phyloP scores from a whole-genome alignment of 495 filamentous ascomycete species.

The Platismatia glauca region DNA sequence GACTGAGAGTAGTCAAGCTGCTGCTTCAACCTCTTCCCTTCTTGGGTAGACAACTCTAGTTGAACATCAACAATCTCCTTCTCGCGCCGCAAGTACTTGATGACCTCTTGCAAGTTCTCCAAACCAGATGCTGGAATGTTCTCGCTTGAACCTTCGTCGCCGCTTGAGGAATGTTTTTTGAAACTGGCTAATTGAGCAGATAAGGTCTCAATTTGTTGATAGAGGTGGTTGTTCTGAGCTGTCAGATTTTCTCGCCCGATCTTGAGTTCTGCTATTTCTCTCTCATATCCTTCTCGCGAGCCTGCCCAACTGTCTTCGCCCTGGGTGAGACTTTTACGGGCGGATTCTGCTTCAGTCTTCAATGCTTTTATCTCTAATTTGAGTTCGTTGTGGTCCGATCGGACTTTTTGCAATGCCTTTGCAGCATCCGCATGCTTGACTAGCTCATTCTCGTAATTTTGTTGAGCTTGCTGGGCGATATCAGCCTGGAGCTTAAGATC shows the following conservation, averaged over 20 bases:
- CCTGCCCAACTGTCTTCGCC: slow-evolving; percentile 84
- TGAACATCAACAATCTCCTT: slow-evolving; percentile 97
- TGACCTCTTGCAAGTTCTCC: slow-evolving; percentile 77
- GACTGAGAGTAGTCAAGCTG: slow-evolving; percentile 78
- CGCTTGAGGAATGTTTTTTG: slow-evolving; percentile 53
- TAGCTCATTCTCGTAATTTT: slow-evolving; percentile 88
- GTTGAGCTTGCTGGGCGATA: slow-evolving; percentile 85
- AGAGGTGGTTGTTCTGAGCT: slow-evolving; percentile 78
- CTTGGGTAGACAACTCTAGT: slow-evolving; percentile 77
- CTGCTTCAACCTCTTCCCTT: slow-evolving; percentile 76
- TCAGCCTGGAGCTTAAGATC: slow-evolving; percentile 87
- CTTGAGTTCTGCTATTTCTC: slow-evolving; percentile 70
- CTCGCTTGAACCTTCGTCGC: slow-evolving; percentile 38
- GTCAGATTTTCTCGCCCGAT: slow-evolving; percentile 69
- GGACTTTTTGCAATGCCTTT: slow-evolving; percentile 65
- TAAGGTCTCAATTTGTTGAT: slow-evolving; percentile 78
- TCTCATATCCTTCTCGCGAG: slow-evolving; percentile 66
- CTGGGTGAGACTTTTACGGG: slow-evolving; percentile 63
- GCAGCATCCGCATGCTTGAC: slow-evolving; percentile 92
- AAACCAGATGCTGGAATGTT: slow-evolving; percentile 39
- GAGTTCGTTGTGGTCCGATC: slow-evolving; percentile 70
- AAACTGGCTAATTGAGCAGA: slow-evolving; percentile 66
- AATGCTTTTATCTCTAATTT: slow-evolving; percentile 63
- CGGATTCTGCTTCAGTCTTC: slow-evolving; percentile 71
- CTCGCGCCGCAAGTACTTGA: slow-evolving; percentile 83